These are phyloP conservation scores for Coniochaeta sp. DNA, from an alignment of 2,329 filamentous ascomycete genomes.

Conservation along the genomic window DNA sequence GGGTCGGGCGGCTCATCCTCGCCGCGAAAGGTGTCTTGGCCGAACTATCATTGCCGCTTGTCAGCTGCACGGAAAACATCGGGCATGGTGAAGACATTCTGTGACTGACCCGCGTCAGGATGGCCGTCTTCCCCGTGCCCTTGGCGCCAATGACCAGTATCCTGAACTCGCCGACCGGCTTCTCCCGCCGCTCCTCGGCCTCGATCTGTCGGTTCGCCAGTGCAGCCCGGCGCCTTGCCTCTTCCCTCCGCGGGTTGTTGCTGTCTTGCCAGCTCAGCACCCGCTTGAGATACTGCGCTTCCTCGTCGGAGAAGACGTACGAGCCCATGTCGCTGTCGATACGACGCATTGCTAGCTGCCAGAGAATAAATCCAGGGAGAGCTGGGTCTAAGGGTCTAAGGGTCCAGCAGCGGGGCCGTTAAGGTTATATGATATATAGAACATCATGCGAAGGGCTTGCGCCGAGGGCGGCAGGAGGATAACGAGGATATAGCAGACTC, in stretches of 20 bases:
- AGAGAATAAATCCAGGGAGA: not conserved
- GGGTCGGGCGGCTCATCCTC: slow-evolving; percentile 15
- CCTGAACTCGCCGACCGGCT: slow-evolving; percentile 26
- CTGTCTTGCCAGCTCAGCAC: slow-evolving; percentile 29
- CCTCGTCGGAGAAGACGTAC: slow-evolving; percentile 29
- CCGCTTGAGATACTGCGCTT: slow-evolving; percentile 30
- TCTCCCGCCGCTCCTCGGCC: slow-evolving; percentile 6
- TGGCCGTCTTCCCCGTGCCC: slow-evolving; percentile 32
- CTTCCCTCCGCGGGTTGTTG: slow-evolving; percentile 12
- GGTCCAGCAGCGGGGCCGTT: not conserved
- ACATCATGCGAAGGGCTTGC: not conserved
- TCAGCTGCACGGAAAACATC: not conserved
- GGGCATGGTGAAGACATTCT: no score
- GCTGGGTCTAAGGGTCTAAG: not conserved
- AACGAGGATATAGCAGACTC: not conserved
- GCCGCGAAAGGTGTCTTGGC: slow-evolving; percentile 18
- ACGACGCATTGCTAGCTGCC: not conserved
- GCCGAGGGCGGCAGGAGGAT: not conserved
- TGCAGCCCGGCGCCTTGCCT: slow-evolving; percentile 10
- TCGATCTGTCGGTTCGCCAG: not conserved
- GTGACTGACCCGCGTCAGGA: slow-evolving; percentile 26
- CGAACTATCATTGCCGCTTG: slow-evolving; percentile 20
- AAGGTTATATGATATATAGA: not conserved
- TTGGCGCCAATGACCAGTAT: slow-evolving; percentile 29
- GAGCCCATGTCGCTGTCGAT: slow-evolving; percentile 14